These are phyloP conservation scores for Tuber indicum DNA, from an alignment of 495 filamentous ascomycete genomes.

Conservation along the genomic window DNA sequence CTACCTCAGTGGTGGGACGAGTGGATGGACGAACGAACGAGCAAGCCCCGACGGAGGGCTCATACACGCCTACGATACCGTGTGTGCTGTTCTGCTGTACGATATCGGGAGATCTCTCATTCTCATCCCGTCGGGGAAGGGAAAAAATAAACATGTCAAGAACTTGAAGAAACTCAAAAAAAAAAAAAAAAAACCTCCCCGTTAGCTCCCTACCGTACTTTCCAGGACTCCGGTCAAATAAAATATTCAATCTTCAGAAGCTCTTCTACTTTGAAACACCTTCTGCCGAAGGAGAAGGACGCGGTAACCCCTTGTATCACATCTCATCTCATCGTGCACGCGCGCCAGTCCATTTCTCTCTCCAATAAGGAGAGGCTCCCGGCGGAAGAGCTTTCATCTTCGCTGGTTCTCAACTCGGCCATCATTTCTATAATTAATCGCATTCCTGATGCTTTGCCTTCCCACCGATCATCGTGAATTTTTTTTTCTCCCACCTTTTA, in stretches of 20 bases:
- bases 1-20: slow-evolving; percentile 3
- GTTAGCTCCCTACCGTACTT: neutral
- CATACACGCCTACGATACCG: neutral
- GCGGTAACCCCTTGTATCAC: neutral
- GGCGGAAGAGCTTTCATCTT: neutral
- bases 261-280: slow-evolving; percentile 1
- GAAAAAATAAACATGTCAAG: neutral
- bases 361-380: neutral
- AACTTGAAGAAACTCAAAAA: no score
- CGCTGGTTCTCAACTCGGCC: neutral
- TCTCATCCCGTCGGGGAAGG: neutral
- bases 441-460: slow-evolving; percentile 1
- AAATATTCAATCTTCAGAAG: neutral
- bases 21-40: neutral
- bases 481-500: slow-evolving; percentile 1
- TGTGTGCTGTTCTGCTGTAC: slow-evolving; percentile 5
- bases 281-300: slow-evolving; percentile 1
- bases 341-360: neutral
- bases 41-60: neutral
- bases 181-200: neutral
- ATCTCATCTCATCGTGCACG: neutral
- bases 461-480: neutral
- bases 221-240: neutral
- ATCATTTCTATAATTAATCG: slow-evolving; percentile 8
- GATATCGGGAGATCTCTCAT: slow-evolving; percentile 4